These are phyloP conservation scores for Dissoconium aciculare DNA, from an alignment of 2,329 filamentous ascomycete species.

Conservation along the genomic window DNA sequence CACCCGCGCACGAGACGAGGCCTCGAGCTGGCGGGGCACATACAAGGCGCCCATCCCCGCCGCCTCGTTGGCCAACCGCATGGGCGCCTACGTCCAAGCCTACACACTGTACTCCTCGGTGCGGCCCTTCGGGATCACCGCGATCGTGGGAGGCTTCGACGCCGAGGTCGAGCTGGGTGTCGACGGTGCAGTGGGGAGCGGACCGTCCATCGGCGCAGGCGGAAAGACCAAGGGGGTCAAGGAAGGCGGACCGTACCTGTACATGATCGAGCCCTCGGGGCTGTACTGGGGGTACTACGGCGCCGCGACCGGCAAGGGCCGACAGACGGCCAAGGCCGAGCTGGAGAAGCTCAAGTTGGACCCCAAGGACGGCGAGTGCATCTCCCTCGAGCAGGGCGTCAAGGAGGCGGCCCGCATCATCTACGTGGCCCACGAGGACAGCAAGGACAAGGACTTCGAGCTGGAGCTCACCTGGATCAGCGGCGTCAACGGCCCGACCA, in stretches of 20 bases:
- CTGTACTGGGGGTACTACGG: conserved; percentile 99
- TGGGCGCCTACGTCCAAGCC: conserved; percentile 91
- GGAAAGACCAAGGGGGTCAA: conserved; percentile 62
- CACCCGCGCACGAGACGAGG: conserved; percentile 85
- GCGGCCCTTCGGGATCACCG: conserved; percentile 89
- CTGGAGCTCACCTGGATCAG: conserved; percentile 99
- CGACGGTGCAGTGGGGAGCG: conserved; percentile 76
- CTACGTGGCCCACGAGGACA: conserved; percentile 93
- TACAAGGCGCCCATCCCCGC: conserved; percentile 93
- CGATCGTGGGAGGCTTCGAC: conserved; percentile 88
- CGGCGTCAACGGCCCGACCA: conserved; percentile 66
- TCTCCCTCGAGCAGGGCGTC: conserved; percentile 73
- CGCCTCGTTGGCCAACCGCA: conserved; percentile 73
- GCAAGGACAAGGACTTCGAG: conserved; percentile 99
- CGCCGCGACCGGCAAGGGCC: conserved; percentile 89
- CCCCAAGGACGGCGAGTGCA: conserved; percentile 45
- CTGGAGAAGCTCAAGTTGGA: conserved; percentile 87
- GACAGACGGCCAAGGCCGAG: conserved; percentile 94
- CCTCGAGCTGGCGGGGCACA: conserved; percentile 73
- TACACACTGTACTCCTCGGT: conserved; percentile 97
- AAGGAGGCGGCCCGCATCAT: conserved; percentile 97
- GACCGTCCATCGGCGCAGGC: conserved; percentile 64
- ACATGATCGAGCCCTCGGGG: conserved; percentile 98
- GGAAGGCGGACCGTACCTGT: conserved; percentile 80
- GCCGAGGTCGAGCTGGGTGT: conserved; percentile 71